A percentile compares a stretch with the other conserved stretches of the same genome.
These are phyloP conservation scores for Fraxinus sp. DNA, from an alignment of 305 asterid species.

Conservation along the genomic window DNA sequence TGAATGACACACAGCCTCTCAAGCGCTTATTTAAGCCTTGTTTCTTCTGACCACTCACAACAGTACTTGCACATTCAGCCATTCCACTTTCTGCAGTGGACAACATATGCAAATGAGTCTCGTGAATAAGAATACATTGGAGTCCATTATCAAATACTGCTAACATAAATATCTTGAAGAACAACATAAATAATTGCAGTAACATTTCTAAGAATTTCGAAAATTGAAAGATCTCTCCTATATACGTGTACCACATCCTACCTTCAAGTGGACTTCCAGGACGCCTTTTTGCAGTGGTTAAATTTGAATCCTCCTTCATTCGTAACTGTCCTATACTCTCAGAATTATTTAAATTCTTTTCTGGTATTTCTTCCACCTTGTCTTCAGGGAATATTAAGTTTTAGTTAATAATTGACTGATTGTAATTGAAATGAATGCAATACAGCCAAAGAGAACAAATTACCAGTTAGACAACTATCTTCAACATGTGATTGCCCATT, in stretches of 20 bases:
- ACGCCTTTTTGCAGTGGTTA: slow-evolving; percentile 49
- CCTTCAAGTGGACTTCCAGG: slow-evolving; percentile 57
- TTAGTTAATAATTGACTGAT: slow-evolving; percentile 9
- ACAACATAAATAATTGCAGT: not conserved
- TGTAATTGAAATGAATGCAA: slow-evolving; percentile 4
- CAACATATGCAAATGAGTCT: slow-evolving; percentile 19
- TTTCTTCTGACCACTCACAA: slow-evolving; percentile 47
- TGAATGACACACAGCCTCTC: slow-evolving; percentile 43
- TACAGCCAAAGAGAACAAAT: slow-evolving; percentile 15
- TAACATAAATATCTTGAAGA: not conserved
- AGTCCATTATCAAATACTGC: slow-evolving; percentile 15
- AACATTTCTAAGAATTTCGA: not conserved
- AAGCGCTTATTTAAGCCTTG: slow-evolving; percentile 49
- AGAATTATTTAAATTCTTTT: slow-evolving; percentile 24
- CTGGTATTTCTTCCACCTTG: slow-evolving; percentile 37
- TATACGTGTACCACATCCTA: slow-evolving; percentile 19
- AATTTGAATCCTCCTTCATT: slow-evolving; percentile 35
- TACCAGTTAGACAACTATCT: slow-evolving; percentile 44
- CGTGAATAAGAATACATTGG: slow-evolving; percentile 15
- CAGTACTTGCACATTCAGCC: slow-evolving; percentile 23
- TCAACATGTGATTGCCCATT: slow-evolving; percentile 29
- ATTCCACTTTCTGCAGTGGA: slow-evolving; percentile 47
- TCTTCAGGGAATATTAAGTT: slow-evolving; percentile 41
- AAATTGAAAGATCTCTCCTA: not conserved
- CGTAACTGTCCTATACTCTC: slow-evolving; percentile 31